Evolutionary conservation across 2,329 filamentous ascomycete species (phyloP), one percentile per base, ranked within the genome.

Genomic region (Penicillium italicum): DNA sequence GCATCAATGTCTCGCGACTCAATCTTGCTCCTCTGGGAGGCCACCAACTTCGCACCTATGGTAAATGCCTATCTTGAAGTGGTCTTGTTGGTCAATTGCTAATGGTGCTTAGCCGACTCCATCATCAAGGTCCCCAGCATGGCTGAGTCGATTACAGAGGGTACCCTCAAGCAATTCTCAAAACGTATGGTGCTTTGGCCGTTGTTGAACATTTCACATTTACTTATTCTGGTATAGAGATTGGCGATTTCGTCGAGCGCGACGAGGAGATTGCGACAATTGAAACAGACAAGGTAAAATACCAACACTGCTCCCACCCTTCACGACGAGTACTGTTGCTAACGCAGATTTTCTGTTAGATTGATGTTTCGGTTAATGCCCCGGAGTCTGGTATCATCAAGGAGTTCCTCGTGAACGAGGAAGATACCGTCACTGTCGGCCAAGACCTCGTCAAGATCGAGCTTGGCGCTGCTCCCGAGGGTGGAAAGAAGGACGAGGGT

Each of bases 261-360:
- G 94, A 99, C 71, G 94, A 97, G 78, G 94, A 99, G 75, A 93
- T 99, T 74, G 94, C 94, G 31, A 97, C 93, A 47, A 99, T 99
- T 70, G 94, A 99, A 78, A 99, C 94, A 14, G 94, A 99, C 83
- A 99, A 99, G 86, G 90, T 91, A 79, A 79, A 73, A 54, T 48
- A 28, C 20, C 14, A n/a, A 24, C 18, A 22, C 18, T 10, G 12
- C 14, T 3, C 8, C 5, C 43, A 16, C 30, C 14, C 9, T 6
- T n/a, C 28, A 10, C 12, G 5, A 22, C 30, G 26, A 28, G 18
- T 34, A 50, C 22, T 44, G 22, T 42, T 24, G 50, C 46, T 50
- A 38, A 53, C 42, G 34, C 60, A 55, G 12, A 62, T 57, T 51
- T 45, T 47, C n/a, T 33, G 30, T 37, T 62, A 94, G 91, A 97